Evolutionary conservation across 352 stramenopile species (phyloP), one percentile per base, ranked within the genome.

Genomic region (Pythium scleroteichum): DNA sequence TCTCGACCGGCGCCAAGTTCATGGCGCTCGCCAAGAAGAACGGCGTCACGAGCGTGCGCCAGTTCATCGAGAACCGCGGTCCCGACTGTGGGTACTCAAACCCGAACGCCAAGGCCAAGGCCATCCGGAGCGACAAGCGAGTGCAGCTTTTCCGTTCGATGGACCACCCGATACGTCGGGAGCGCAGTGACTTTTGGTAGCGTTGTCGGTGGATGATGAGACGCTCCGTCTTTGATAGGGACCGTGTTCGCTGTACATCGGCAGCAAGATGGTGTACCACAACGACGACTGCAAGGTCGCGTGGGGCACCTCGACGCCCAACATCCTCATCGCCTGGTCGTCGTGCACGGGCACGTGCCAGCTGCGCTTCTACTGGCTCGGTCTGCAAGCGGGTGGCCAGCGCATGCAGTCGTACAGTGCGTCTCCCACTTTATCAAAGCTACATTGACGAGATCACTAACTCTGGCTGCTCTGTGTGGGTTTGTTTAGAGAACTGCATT

Each of bases 281-380:
- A 54, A 70, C 44, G 63, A 70, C 48, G 45, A 70, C 59, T 70
- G 63, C 41, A 38, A 41, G 54, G 54, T 14, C 4, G 35, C 42
- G 5, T 62, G 14, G 12, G 45, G 45, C 13, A 33, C 20, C 9
- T 29, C 33, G 2, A 53, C 54, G 23, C 44, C 54, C 17, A 27
- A 14, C 3, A 48, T 61, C 23, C 49, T 29, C 10, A 53, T 71
- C 1, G 42, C 62, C 44, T 71, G 58, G 39, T 66, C 57, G 20
- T 29, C 29, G 7, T 71, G 64, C 60, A 59, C 38, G 24, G 50
- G 50, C 32, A 49, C 44, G 40, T 71, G 64, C 27, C 45, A 44
- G 48, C 51, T 71, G 24, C 50, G 48, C 17, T 67, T 71, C 47
- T 71, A 67, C 64, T 71, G 64, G 64, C 51, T 71, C 45, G 64